Evolutionary conservation across 345 rosid species (phyloP).

Genomic region (Arabidopsis suecica): DNA sequence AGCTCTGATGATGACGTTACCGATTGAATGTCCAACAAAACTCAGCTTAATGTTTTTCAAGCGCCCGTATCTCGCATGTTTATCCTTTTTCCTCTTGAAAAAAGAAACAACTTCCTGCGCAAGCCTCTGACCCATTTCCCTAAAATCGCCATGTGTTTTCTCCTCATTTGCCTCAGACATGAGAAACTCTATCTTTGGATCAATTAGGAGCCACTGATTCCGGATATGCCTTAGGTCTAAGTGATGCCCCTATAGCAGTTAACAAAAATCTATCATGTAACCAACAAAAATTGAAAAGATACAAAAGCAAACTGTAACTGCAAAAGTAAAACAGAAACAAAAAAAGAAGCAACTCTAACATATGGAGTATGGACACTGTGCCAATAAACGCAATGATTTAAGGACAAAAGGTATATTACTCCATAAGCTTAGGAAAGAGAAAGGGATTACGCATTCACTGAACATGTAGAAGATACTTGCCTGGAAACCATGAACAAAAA

Average conservation of each 20-base stretch:
- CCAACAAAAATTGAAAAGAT: not conserved
- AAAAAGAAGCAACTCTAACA: constrained; percentile 5
- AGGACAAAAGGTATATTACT: not conserved
- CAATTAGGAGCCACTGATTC: constrained; percentile 97
- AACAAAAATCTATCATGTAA: not conserved
- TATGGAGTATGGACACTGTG: not conserved
- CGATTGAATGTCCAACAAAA: constrained; percentile 98
- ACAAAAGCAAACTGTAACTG: constrained; percentile 13
- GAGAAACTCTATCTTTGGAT: constrained; percentile 85
- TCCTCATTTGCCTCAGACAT: constrained; percentile 97
- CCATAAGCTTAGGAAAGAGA: not conserved
- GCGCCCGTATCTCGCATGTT: constrained; percentile 68
- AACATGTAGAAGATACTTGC: constrained; percentile 51
- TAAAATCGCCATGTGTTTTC: constrained; percentile 90
- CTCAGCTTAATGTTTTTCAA: constrained; percentile 75
- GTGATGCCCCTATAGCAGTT: constrained; percentile 80
- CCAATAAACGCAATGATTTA: constrained; percentile 2
- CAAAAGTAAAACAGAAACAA: not conserved
- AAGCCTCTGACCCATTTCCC: constrained; percentile 95
- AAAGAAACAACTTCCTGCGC: constrained; percentile 87
- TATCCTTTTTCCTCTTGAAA: constrained; percentile 76
- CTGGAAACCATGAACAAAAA: constrained; percentile 99
- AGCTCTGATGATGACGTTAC: constrained; percentile 85
- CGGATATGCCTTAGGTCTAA: constrained; percentile 92
- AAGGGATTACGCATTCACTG: not conserved